Evolutionary conservation across 129 eudicot genomes (phyloP).

Genomic region (Artemisia tridentata): DNA sequence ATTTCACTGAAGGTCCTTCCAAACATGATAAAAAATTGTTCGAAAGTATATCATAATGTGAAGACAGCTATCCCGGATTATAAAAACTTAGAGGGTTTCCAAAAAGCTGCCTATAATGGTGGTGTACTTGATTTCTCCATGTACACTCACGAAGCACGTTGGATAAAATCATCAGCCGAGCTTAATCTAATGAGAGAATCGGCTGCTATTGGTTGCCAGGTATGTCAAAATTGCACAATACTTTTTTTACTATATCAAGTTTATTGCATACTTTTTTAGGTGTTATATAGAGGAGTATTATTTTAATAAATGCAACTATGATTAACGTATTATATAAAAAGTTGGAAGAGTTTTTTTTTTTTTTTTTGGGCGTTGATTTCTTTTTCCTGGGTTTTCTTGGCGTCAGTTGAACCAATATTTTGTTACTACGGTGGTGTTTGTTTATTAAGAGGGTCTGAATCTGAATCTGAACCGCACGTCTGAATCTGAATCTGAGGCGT

Average conservation of each 20-base stretch:
- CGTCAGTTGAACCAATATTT: neutral
- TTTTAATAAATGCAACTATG: too few species aligned
- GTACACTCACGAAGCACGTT: conserved; percentile 79
- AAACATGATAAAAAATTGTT: conserved; percentile 55
- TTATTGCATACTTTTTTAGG: neutral
- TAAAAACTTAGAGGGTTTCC: conserved; percentile 60
- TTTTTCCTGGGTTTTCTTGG: too few species aligned
- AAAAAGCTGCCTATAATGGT: conserved; percentile 51
- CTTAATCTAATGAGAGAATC: conserved; percentile 75
- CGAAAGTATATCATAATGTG: conserved; percentile 64
- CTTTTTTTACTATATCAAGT: neutral
- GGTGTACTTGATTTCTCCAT: conserved; percentile 67
- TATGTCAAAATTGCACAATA: conserved; percentile 24
- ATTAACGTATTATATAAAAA: too few species aligned
- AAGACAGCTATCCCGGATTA: conserved; percentile 60
- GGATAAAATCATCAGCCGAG: conserved; percentile 82
- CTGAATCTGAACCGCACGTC: too few species aligned
- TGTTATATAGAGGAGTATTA: too few species aligned
- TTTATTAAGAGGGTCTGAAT: too few species aligned
- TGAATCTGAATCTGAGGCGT: too few species aligned
- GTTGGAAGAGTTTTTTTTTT: too few species aligned
- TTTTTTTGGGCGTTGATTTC: too few species aligned
- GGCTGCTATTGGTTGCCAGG: conserved; percentile 89
- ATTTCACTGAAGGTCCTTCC: conserved; percentile 62
- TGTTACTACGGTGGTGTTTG: too few species aligned